Evolutionary conservation across 2,329 filamentous ascomycete genomes (phyloP).

Genomic region (Sporothrix inflata): DNA sequence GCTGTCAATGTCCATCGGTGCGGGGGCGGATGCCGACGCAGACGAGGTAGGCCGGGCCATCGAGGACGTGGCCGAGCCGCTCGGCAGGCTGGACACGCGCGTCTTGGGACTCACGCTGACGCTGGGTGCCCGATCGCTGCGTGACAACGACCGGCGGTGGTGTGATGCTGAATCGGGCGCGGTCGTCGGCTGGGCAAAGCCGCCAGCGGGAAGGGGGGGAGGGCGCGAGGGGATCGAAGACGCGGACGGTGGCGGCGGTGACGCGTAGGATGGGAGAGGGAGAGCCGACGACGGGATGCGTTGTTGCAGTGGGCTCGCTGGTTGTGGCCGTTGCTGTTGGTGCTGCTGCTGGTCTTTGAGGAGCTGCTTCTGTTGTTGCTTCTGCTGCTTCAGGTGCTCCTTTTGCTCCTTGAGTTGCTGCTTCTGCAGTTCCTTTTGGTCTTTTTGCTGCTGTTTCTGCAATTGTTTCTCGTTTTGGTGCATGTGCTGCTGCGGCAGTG

Average conservation of each 20-base stretch:
- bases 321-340: constrained; percentile 49
- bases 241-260: constrained; percentile 42
- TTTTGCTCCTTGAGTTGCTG: constrained; percentile 15
- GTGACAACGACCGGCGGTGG: constrained; percentile 56
- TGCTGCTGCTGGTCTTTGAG: constrained; percentile 5
- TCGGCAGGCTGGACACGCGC: constrained; percentile 45
- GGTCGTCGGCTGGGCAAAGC: constrained; percentile 42
- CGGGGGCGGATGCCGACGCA: neutral
- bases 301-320: constrained; percentile 64
- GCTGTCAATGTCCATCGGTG: constrained; percentile 39
- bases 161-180: constrained; percentile 45
- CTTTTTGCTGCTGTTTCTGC: constrained; percentile 32
- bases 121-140: constrained; percentile 69
- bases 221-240: constrained; percentile 10
- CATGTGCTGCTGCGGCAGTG: constrained; percentile 37
- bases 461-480: constrained; percentile 18
- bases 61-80: constrained; percentile 1
- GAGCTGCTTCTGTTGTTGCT: constrained; percentile 21
- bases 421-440: neutral
- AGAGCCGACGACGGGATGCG: constrained; percentile 38
- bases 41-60: constrained; percentile 26
- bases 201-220: constrained; percentile 33
- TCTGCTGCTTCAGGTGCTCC: neutral
- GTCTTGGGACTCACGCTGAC: constrained; percentile 81
- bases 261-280: constrained; percentile 31